Conservation (phyloP, 768 basidiomycete genomes). For the Asterophora parasitica region DNA sequence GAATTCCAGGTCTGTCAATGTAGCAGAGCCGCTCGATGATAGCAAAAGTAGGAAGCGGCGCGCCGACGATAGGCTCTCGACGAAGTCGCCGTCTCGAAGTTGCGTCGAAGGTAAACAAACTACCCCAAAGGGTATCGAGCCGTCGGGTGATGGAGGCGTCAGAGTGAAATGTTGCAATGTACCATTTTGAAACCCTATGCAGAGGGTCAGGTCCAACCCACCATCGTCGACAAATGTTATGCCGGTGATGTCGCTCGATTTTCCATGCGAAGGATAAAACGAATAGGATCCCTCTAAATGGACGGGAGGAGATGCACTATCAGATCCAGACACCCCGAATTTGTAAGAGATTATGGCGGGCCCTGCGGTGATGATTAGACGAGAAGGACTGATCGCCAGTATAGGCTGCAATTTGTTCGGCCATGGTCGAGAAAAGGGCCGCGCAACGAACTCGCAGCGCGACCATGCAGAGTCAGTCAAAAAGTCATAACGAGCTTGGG, state of each 20-base stretch:
- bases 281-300: conserved; percentile 41
- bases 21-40: conserved; percentile 50
- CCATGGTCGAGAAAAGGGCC: conserved; percentile 63
- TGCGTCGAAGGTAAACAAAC: conserved; percentile 8
- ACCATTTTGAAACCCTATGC: conserved; percentile 59
- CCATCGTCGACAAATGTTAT: conserved; percentile 45
- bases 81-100: conserved; percentile 39
- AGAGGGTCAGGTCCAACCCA: conserved; percentile 39
- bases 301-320: conserved; percentile 37
- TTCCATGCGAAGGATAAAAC: conserved; percentile 29
- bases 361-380: conserved; percentile 61
- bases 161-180: conserved; percentile 41
- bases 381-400: conserved; percentile 48
- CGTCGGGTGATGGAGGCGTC: conserved; percentile 14
- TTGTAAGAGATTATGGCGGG: conserved; percentile 51
- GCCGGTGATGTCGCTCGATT: conserved; percentile 49
- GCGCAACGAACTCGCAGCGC: conserved; percentile 47
- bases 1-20: conserved; percentile 23
- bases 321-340: conserved; percentile 29
- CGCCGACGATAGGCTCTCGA: conserved; percentile 54
- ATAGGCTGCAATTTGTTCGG: conserved; percentile 48
- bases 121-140: conserved; percentile 18
- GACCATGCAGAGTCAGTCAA: conserved; percentile 53
- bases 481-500: conserved; percentile 46
- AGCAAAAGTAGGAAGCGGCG: conserved; percentile 46